Percentiles rank a stretch among this genome's conserved stretches.
phyloP scores from a whole-genome alignment of 2,329 filamentous ascomycete species.

The Annulohypoxylon truncatum region DNA sequence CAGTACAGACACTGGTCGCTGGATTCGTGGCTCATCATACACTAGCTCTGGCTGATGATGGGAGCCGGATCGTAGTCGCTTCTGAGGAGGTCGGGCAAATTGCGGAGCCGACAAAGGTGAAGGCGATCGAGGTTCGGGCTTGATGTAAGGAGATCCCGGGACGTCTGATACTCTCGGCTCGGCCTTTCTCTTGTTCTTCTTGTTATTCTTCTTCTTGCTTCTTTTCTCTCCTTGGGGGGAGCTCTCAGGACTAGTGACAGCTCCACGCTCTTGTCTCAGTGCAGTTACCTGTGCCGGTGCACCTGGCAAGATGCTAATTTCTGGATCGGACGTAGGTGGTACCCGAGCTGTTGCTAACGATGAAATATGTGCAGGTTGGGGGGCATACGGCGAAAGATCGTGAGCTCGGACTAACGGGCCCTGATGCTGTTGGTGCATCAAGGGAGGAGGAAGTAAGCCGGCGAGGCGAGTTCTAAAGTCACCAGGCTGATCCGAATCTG shows the following conservation, averaged over 20 bases:
- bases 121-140: slow-evolving; percentile 72
- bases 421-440: slow-evolving; percentile 59
- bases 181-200: slow-evolving; percentile 63
- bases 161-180: slow-evolving; percentile 61
- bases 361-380: slow-evolving; percentile 78
- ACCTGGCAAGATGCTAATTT: slow-evolving; percentile 53
- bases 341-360: slow-evolving; percentile 62
- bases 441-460: slow-evolving; percentile 53
- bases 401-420: slow-evolving; percentile 75
- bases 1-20: slow-evolving; percentile 53
- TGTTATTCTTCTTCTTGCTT: slow-evolving; percentile 66
- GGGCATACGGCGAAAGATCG: slow-evolving; percentile 78
- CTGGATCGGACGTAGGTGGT: slow-evolving; percentile 48
- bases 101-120: slow-evolving; percentile 67
- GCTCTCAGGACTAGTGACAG: slow-evolving; percentile 68
- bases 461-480: slow-evolving; percentile 45
- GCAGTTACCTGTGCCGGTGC: slow-evolving; percentile 67
- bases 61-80: slow-evolving; percentile 64
- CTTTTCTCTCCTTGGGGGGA: slow-evolving; percentile 65
- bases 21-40: slow-evolving; percentile 60
- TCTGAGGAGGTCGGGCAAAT: slow-evolving; percentile 66
- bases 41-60: slow-evolving; percentile 56
- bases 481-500: slow-evolving; percentile 52
- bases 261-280: slow-evolving; percentile 62
- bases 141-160: slow-evolving; percentile 67